A percentile compares a stretch with the other conserved stretches of the same genome.
Conservation (phyloP, 2,329 filamentous ascomycete species). For the Arthrobotrys conoides region DNA sequence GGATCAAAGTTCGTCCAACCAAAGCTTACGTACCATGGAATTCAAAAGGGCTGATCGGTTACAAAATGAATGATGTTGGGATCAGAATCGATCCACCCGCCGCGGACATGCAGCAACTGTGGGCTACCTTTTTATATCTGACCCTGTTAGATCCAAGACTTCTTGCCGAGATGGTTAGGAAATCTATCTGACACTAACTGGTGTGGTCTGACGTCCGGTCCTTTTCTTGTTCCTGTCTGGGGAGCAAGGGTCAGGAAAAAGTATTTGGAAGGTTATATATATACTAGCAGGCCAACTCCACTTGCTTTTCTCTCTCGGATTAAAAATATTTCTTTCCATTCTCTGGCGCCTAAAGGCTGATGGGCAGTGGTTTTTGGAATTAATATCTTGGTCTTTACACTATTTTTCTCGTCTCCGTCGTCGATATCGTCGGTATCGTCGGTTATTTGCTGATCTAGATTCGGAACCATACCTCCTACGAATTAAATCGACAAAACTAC, state of each 20-base stretch:
- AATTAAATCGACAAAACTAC: not conserved
- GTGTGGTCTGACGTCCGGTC: conserved; percentile 43
- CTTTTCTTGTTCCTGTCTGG: conserved; percentile 19
- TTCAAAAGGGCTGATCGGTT: conserved; percentile 1
- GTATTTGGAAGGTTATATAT: conserved; percentile 61
- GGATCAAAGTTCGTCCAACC: too few relatives aligned
- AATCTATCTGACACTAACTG: conserved; percentile 33
- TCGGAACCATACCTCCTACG: conserved; percentile 10
- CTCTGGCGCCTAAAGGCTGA: not conserved
- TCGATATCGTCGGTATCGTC: conserved; percentile 21
- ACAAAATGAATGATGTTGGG: conserved; percentile 27
- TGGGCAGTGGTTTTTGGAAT: conserved; percentile 37
- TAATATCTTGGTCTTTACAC: conserved; percentile 15
- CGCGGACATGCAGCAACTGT: conserved; percentile 25
- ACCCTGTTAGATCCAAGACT: conserved; percentile 22
- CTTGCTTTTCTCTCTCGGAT: conserved; percentile 24
- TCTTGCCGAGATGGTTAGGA: conserved; percentile 35
- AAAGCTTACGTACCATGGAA: not conserved
- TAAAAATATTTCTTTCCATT: conserved; percentile 13
- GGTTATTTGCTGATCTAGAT: not conserved
- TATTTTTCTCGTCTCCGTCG: conserved; percentile 1
- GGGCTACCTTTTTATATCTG: conserved; percentile 33
- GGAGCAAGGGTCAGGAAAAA: conserved; percentile 9
- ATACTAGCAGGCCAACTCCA: conserved; percentile 48
- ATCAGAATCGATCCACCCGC: conserved; percentile 4